Conservation (phyloP, 2,329 filamentous ascomycete species). For the Arthrocladium fulminans region DNA sequence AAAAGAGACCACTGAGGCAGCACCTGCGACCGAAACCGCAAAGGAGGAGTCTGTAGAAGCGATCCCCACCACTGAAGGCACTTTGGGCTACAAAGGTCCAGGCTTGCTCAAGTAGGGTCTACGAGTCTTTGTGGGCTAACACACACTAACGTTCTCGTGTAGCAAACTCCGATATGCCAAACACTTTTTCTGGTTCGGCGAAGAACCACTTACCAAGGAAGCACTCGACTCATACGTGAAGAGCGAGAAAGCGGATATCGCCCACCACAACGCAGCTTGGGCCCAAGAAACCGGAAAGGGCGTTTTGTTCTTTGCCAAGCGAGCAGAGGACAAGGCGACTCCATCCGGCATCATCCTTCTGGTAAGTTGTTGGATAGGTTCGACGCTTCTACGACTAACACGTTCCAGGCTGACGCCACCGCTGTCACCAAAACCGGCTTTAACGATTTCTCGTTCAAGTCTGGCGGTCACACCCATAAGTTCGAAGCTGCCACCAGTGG, state of each 20-base stretch:
- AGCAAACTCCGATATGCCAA: conserved; percentile 87
- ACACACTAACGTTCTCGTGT: conserved; percentile 11
- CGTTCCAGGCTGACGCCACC: conserved; percentile 49
- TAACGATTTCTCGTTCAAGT: conserved; percentile 76
- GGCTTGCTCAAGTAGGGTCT: conserved; percentile 71
- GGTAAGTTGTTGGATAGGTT: conserved; percentile 45
- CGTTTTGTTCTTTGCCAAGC: conserved; percentile 83
- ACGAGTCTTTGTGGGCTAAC: conserved; percentile 17
- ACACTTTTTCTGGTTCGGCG: conserved; percentile 83
- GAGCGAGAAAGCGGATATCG: conserved; percentile 73
- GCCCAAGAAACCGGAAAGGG: conserved; percentile 91
- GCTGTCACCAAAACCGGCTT: conserved; percentile 68
- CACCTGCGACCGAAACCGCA: conserved; percentile 30
- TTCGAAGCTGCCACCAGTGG: conserved; percentile 70
- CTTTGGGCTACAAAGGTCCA: conserved; percentile 80
- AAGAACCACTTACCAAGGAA: conserved; percentile 64
- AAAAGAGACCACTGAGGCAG: conserved; percentile 22
- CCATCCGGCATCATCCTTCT: conserved; percentile 78
- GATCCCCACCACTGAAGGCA: conserved; percentile 71
- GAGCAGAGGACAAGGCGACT: conserved; percentile 67
- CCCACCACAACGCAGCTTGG: conserved; percentile 72
- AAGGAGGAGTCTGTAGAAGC: conserved; percentile 41
- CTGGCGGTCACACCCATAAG: conserved; percentile 80
- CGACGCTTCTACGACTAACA: conserved; percentile 28
- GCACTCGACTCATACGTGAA: conserved; percentile 69